These are phyloP conservation scores for Nakaseomyces glabratus DNA, from an alignment of 1,139 yeast genomes.

Conservation along the genomic window DNA sequence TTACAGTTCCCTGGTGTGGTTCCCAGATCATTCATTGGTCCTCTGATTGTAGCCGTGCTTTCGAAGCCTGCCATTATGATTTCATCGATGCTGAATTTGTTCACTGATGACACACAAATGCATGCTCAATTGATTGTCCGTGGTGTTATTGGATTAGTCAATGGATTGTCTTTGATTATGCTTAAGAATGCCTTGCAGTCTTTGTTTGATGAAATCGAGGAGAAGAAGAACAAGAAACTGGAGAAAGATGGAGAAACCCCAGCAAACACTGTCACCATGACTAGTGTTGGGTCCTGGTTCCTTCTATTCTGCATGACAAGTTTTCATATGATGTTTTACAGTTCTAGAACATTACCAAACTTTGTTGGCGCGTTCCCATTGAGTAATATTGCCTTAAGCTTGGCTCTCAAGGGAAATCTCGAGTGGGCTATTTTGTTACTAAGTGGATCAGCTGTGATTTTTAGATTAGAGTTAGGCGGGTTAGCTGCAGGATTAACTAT, in stretches of 20 bases:
- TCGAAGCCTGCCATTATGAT: constrained; percentile 31
- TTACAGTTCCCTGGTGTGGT: constrained; percentile 76
- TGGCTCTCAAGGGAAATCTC: constrained; percentile 43
- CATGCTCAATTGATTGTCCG: constrained; percentile 45
- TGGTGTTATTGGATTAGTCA: constrained; percentile 45
- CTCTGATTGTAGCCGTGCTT: constrained; percentile 45
- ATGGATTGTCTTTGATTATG: constrained; percentile 34
- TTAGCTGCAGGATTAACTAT: constrained; percentile 45
- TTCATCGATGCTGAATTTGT: constrained; percentile 13
- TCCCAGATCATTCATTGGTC: constrained; percentile 76
- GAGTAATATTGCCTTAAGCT: constrained; percentile 47
- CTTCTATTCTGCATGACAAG: constrained; percentile 51
- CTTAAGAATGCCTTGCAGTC: constrained; percentile 29
- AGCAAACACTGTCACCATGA: constrained; percentile 9
- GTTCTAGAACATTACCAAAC: constrained; percentile 79
- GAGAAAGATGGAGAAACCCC: constrained; percentile 9
- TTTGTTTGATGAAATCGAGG: constrained; percentile 12
- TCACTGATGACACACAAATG: constrained; percentile 29
- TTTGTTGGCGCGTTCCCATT: constrained; percentile 68
- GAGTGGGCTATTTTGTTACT: constrained; percentile 47
- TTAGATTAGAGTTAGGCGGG: constrained; percentile 64
- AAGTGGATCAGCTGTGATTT: constrained; percentile 56
- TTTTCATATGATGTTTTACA: constrained; percentile 71
- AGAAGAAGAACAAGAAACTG: constrained; percentile 12
- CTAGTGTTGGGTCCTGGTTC: constrained; percentile 46